These are phyloP conservation scores for Neopestalotiopsis clavispora DNA, from an alignment of 2,329 filamentous ascomycete species.

Conservation along the genomic window DNA sequence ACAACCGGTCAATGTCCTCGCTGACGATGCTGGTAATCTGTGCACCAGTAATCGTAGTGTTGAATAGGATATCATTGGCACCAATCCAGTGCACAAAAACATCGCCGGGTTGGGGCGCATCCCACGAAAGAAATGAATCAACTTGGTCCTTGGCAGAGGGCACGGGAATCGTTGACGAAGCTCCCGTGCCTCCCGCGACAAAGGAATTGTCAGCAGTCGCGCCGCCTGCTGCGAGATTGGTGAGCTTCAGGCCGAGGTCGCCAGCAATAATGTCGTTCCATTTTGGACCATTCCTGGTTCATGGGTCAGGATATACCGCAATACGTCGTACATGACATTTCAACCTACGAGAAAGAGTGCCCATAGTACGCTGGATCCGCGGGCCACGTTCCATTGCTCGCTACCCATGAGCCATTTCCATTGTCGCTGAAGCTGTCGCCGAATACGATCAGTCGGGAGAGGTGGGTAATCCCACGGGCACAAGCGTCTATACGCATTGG, in stretches of 20 bases:
- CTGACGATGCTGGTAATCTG: not conserved
- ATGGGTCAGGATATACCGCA: too few relatives aligned
- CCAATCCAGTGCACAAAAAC: conserved; percentile 6
- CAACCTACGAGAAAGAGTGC: conserved; percentile 2
- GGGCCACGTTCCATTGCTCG: not conserved
- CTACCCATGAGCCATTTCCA: conserved; percentile 6
- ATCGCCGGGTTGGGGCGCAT: not conserved
- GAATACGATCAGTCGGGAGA: not conserved
- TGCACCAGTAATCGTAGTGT: not conserved
- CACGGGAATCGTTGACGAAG: not conserved
- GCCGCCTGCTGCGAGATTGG: not conserved
- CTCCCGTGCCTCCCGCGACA: not conserved
- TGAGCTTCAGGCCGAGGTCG: not conserved
- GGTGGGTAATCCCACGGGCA: not conserved
- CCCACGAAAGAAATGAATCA: not conserved
- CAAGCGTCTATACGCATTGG: not conserved
- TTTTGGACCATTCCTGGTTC: not conserved
- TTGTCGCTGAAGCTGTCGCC: conserved; percentile 9
- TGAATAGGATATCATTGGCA: conserved; percentile 6
- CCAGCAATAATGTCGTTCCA: not conserved
- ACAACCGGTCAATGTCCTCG: not conserved
- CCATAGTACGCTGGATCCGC: not conserved
- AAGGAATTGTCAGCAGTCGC: conserved; percentile 5
- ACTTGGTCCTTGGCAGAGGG: not conserved
- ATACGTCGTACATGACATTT: too few relatives aligned